phyloP scores from a whole-genome alignment of 2,329 filamentous ascomycete species.

The Tolypocladium inflatum region DNA sequence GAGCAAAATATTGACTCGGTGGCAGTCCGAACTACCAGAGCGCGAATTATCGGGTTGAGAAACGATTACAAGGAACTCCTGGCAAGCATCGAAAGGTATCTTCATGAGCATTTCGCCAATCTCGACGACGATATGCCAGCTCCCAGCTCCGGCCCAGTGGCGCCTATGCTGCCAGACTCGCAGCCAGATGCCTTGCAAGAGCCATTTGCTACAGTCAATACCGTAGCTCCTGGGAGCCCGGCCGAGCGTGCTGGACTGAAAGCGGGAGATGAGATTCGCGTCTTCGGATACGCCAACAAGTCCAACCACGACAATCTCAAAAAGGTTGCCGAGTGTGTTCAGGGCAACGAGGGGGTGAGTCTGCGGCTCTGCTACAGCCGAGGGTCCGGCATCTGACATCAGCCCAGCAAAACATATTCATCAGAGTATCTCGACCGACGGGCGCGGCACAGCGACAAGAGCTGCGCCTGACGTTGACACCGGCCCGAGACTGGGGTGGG shows the following conservation, averaged over 20 bases:
- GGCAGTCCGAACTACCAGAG: constrained; percentile 81
- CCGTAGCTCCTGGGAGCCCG: constrained; percentile 67
- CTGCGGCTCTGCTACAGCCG: neutral
- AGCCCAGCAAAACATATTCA: constrained; percentile 55
- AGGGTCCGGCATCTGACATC: constrained; percentile 12
- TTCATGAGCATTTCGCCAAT: constrained; percentile 86
- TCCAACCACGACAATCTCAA: constrained; percentile 78
- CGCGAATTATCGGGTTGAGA: constrained; percentile 77
- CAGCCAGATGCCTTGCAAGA: constrained; percentile 14
- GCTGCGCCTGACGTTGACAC: constrained; percentile 63
- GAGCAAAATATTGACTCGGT: constrained; percentile 2
- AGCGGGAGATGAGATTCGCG: constrained; percentile 70
- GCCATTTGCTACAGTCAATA: constrained; percentile 84
- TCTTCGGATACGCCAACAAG: constrained; percentile 76
- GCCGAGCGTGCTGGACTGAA: constrained; percentile 75
- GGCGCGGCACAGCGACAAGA: constrained; percentile 38
- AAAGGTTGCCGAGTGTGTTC: constrained; percentile 82
- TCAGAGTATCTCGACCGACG: constrained; percentile 50
- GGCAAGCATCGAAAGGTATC: constrained; percentile 67
- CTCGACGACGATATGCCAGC: constrained; percentile 36
- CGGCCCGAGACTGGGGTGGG: constrained; percentile 79
- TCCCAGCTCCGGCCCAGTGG: constrained; percentile 9
- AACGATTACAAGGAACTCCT: constrained; percentile 94
- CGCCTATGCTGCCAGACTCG: constrained; percentile 22
- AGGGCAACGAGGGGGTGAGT: constrained; percentile 81